These are phyloP conservation scores for Fusarium pilosicola DNA, from an alignment of 2,329 filamentous ascomycete genomes.

Conservation along the genomic window DNA sequence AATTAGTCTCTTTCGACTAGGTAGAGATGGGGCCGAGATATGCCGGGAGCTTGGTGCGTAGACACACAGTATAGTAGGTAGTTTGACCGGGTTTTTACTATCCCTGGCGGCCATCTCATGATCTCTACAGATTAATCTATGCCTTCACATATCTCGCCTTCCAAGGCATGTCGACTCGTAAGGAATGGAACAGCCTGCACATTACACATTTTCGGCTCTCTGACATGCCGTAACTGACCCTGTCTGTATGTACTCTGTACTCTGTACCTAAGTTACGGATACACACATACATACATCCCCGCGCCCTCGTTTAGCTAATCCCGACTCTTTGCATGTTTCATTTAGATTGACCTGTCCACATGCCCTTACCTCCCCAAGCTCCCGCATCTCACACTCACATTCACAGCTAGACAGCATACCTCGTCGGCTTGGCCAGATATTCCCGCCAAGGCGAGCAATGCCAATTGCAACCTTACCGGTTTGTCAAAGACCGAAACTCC, in stretches of 20 bases:
- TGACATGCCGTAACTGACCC: neutral
- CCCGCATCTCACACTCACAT: neutral
- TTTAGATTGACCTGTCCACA: constrained; percentile 28
- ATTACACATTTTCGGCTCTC: constrained; percentile 8
- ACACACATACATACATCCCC: constrained; percentile 3
- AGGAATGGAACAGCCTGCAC: constrained; percentile 18
- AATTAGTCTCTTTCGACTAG: neutral
- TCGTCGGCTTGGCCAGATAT: neutral
- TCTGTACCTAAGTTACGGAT: neutral
- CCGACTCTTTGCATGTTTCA: constrained; percentile 30
- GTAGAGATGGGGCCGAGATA: neutral
- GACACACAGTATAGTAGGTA: neutral
- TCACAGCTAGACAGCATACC: neutral
- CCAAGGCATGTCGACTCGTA: constrained; percentile 2
- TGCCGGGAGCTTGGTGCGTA: neutral
- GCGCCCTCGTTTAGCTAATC: neutral
- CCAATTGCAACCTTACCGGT: neutral
- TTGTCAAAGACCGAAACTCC: neutral
- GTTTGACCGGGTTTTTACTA: neutral
- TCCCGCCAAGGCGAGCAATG: neutral
- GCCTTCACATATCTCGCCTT: constrained; percentile 4
- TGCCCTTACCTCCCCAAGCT: constrained; percentile 3
- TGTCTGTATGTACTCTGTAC: neutral
- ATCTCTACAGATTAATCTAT: neutral
- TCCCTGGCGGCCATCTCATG: neutral